Conservation (phyloP, 495 filamentous ascomycete species). For the Aspergillus hancockii region DNA sequence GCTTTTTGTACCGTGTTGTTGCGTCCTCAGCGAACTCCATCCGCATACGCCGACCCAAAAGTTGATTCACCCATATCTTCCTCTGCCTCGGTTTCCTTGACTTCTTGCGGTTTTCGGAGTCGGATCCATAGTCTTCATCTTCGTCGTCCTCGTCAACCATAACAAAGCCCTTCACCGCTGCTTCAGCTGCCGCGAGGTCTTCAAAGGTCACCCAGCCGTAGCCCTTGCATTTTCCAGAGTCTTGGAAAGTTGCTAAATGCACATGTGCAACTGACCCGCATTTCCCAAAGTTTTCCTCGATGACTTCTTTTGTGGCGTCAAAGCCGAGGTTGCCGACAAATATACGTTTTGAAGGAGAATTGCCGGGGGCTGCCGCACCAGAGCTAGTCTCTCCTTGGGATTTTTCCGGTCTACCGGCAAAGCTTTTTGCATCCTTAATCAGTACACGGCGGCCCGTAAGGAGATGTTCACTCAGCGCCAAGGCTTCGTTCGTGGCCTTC, state of each 20-base stretch:
- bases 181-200: constrained; percentile 68
- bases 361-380: constrained; percentile 42
- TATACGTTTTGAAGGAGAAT: constrained; percentile 71
- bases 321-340: constrained; percentile 94
- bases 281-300: constrained; percentile 75
- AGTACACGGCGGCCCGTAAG: constrained; percentile 74
- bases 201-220: constrained; percentile 94
- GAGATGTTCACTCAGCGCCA: constrained; percentile 79
- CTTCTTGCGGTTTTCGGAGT: constrained; percentile 37
- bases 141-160: constrained; percentile 63
- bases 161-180: constrained; percentile 81
- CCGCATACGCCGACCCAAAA: constrained; percentile 75
- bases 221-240: constrained; percentile 96
- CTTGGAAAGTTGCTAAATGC: constrained; percentile 92
- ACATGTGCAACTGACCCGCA: constrained; percentile 79
- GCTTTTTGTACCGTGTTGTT: constrained; percentile 83
- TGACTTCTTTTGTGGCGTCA: constrained; percentile 75
- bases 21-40: constrained; percentile 95
- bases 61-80: constrained; percentile 80
- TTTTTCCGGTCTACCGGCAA: constrained; percentile 71
- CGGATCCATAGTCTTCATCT: constrained; percentile 50
- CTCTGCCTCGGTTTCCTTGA: constrained; percentile 59
- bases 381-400: constrained; percentile 44
- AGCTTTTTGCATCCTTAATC: constrained; percentile 88
- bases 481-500: constrained; percentile 65